phyloP scores from a whole-genome alignment of 345 rosid species.

The Eucalyptus sp. region DNA sequence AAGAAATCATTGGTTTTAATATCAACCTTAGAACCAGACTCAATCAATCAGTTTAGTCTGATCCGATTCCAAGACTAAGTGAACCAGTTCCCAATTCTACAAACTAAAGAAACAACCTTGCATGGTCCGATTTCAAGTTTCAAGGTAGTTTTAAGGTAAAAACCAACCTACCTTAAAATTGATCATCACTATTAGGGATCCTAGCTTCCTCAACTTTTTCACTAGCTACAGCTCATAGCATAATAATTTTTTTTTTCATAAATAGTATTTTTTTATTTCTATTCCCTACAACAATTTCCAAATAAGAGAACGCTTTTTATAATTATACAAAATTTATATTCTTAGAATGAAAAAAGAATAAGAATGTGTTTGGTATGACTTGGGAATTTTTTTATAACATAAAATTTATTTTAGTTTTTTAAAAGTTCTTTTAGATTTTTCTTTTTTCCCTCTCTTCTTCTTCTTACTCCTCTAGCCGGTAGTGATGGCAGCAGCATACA shows the following conservation, averaged over 20 bases:
- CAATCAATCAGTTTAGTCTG: fast-evolving
- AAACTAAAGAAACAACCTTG: neutral
- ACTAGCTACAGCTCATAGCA: neutral
- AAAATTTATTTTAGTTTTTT: too few relatives aligned
- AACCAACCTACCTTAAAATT: too few relatives aligned
- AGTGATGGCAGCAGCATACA: fast-evolving
- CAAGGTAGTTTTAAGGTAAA: too few relatives aligned
- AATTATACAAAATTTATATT: too few relatives aligned
- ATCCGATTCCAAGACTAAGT: fast-evolving
- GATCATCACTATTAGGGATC: fast-evolving
- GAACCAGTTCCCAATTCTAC: fast-evolving
- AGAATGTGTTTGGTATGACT: fast-evolving
- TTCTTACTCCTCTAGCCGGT: too few relatives aligned
- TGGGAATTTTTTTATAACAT: too few relatives aligned
- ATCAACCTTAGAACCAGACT: neutral
- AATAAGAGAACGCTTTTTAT: too few relatives aligned
- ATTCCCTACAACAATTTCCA: too few relatives aligned
- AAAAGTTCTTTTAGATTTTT: fast-evolving
- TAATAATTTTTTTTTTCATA: too few relatives aligned
- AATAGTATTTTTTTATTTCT: fast-evolving
- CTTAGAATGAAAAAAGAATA: fast-evolving
- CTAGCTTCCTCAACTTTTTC: neutral
- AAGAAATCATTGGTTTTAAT: too few relatives aligned
- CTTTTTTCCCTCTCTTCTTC: too few relatives aligned
- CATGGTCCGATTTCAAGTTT: fast-evolving